phyloP scores from a whole-genome alignment of 2,329 filamentous ascomycete species.

The Fusarium chlamydosporum region DNA sequence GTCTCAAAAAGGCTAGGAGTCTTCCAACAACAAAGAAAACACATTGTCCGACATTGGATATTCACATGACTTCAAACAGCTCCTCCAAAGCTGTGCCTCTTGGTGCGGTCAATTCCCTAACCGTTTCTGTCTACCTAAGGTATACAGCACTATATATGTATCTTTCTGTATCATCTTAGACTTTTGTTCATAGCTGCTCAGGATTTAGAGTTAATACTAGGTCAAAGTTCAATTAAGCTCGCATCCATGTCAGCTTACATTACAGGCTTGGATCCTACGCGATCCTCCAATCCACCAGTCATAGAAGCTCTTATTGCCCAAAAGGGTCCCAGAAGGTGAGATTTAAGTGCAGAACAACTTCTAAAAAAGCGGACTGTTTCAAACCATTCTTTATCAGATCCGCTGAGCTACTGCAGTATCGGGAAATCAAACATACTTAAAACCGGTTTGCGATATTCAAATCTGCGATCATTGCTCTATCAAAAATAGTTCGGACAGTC shows the following conservation, averaged over 20 bases:
- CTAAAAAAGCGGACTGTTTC: background rate
- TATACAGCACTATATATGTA: background rate
- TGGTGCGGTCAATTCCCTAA: background rate
- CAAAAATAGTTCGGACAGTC: background rate
- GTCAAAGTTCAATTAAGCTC: conserved; percentile 1
- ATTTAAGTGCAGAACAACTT: background rate
- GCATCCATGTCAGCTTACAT: conserved; percentile 1
- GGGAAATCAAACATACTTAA: background rate
- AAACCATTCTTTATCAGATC: background rate
- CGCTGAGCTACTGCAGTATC: background rate
- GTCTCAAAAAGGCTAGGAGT: no score
- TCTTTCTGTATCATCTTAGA: background rate
- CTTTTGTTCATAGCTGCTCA: background rate
- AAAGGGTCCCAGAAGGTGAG: background rate
- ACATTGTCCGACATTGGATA: no score
- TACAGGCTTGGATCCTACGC: background rate
- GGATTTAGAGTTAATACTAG: background rate
- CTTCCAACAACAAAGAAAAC: background rate
- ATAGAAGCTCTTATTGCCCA: background rate
- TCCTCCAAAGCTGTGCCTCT: background rate
- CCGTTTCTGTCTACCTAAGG: no score
- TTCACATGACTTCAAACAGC: background rate
- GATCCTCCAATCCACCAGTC: background rate
- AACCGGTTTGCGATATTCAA: background rate
- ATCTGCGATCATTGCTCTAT: background rate